Conservation (phyloP, 768 basidiomycete genomes). For the Boletus speciosus region DNA sequence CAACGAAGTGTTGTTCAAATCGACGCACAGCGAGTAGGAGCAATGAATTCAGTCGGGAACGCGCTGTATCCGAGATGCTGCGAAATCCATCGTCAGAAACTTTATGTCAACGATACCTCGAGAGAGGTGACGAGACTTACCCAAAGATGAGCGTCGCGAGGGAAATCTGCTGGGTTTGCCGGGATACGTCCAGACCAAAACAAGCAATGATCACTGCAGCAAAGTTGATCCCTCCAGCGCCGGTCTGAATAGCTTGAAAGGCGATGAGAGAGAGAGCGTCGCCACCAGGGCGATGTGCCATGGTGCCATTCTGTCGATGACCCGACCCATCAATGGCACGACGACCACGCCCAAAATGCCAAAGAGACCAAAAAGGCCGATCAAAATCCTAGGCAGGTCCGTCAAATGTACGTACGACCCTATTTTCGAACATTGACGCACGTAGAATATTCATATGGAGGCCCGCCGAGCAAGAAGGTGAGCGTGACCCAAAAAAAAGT, state of each 20-base stretch:
- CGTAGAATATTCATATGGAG: constrained; percentile 74
- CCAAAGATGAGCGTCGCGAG: constrained; percentile 54
- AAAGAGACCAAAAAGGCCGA: constrained; percentile 68
- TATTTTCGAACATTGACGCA: constrained; percentile 17
- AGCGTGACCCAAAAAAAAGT: constrained; percentile 70
- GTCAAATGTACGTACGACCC: background rate
- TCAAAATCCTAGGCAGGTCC: constrained; percentile 37
- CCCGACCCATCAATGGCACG: constrained; percentile 63
- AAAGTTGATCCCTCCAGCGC: constrained; percentile 62
- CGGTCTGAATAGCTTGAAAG: constrained; percentile 60
- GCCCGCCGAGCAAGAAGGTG: constrained; percentile 73
- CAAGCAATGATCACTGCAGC: constrained; percentile 64
- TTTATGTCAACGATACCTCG: background rate
- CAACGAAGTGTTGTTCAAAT: background rate
- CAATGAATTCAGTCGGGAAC: constrained; percentile 71
- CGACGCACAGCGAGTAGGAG: constrained; percentile 56
- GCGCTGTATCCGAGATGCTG: constrained; percentile 40
- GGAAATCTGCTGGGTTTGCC: constrained; percentile 66
- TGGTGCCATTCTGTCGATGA: constrained; percentile 64
- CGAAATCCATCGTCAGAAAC: background rate
- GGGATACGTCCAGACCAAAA: constrained; percentile 64
- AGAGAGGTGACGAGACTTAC: constrained; percentile 16
- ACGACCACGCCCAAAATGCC: constrained; percentile 64
- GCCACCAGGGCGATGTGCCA: constrained; percentile 69
- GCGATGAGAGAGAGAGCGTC: constrained; percentile 39